Percentiles rank a stretch among this genome's conserved stretches.
These are phyloP conservation scores for Entomortierella lignicola DNA, from an alignment of 192 early-diverging fungal species.

Conservation along the genomic window DNA sequence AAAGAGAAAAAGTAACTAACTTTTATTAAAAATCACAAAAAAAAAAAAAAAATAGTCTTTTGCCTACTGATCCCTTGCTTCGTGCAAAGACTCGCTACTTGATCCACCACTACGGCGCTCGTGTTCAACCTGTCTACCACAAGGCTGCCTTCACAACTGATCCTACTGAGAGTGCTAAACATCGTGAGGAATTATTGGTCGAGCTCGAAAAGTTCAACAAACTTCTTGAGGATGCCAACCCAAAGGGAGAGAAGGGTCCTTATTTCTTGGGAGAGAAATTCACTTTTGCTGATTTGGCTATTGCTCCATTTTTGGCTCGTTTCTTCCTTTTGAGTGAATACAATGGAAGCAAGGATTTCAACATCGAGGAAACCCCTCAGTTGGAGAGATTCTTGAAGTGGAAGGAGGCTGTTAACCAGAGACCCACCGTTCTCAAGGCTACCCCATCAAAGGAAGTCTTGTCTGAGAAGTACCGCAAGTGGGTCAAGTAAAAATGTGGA, in stretches of 20 bases:
- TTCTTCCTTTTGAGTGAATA: constrained; percentile 37
- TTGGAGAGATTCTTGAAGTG: constrained; percentile 49
- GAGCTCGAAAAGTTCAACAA: constrained; percentile 54
- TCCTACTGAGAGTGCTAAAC: constrained; percentile 31
- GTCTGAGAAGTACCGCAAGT: constrained; percentile 29
- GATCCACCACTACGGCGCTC: constrained; percentile 57
- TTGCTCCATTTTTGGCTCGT: constrained; percentile 59
- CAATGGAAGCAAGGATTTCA: constrained; percentile 34
- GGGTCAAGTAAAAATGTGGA: constrained; percentile 45
- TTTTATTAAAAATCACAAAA: too few relatives aligned
- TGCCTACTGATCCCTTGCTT: constrained; percentile 58
- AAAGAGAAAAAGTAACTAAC: background rate
- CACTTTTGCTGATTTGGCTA: constrained; percentile 59
- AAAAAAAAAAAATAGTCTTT: constrained; percentile 37
- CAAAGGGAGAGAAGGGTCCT: constrained; percentile 44
- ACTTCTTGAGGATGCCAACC: constrained; percentile 30
- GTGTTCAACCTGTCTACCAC: constrained; percentile 27
- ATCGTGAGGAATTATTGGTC: constrained; percentile 32
- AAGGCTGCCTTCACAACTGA: constrained; percentile 30
- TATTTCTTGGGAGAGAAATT: constrained; percentile 61
- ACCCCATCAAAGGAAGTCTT: constrained; percentile 38
- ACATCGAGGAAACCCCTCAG: constrained; percentile 26
- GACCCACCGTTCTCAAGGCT: constrained; percentile 32
- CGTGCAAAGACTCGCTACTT: constrained; percentile 56
- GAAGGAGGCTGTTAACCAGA: constrained; percentile 37